Base-by-base conservation (phyloP, 1,284 basidiomycete genomes). In the Neolentinus lepideus region DNA sequence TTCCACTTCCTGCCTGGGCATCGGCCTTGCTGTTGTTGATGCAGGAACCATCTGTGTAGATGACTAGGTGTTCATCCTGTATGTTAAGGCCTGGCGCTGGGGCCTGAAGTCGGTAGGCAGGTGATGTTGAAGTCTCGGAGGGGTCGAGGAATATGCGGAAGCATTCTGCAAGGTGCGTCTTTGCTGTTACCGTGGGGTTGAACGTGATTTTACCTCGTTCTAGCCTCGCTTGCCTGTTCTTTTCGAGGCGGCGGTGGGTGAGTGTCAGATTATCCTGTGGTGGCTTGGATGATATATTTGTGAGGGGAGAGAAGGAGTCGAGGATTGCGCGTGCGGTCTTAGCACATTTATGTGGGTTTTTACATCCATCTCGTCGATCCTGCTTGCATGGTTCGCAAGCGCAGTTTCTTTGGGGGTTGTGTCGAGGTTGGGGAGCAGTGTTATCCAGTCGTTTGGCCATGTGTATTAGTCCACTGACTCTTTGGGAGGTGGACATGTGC, bases 41-140 rank as follows among this genome's bases (percentile, higher is more conserved):
- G 56, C 65, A 66, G 0, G 67, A 66, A 0, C 65, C 68, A 48
- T 68, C 68, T 2, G 64, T 69, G 27, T 63, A 64, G 0, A 62
- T 56, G 1, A 25, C 78, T 59, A 53, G 2, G 1, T 33, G 26
- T 0, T 31, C 12, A 0, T 33, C 8, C 6, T 6, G 4, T 29
- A 29, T 2, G 6, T 14, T 19, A 0, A 19, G 43, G 0, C 45
- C 53, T 0, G 2, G n/a, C 0, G 8, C 27, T 0, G 26, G 52
- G 9, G 4, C 11, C 2, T 10, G 22, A 0, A 51, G 45, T 1
- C 52, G 1, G 10, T 43, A 19, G 1, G 52, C 47, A 1, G 56
- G 52, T 27, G 12, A 2, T 1, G 4, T 14, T 3, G 52, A 10
- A 11, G 21, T n/a, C 0, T 21, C 2, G 2, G 1, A 14, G 0